Conservation (phyloP, 129 eudicot species). For the Helianthus tuberosus region DNA sequence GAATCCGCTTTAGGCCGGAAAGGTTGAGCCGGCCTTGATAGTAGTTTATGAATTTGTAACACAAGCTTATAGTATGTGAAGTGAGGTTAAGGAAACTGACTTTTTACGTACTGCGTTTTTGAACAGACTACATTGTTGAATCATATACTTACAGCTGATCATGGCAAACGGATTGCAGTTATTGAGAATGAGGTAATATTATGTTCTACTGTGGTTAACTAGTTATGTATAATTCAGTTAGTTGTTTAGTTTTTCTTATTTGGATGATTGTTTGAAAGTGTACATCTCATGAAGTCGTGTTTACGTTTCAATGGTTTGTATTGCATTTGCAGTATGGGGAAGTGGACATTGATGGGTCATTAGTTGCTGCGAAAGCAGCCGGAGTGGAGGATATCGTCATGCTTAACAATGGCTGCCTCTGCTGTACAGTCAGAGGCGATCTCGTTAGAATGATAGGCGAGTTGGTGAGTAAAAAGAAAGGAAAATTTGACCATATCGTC, state of each 20-base stretch:
- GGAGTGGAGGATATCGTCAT: slow-evolving; percentile 93
- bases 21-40: no score
- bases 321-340: slow-evolving; percentile 81
- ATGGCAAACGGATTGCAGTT: slow-evolving; percentile 97
- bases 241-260: neutral
- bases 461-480: slow-evolving; percentile 80
- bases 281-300: neutral
- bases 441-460: slow-evolving; percentile 96
- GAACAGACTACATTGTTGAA: slow-evolving; percentile 89
- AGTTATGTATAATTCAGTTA: neutral
- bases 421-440: slow-evolving; percentile 99
- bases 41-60: slow-evolving; percentile 6
- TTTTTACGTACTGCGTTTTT: slow-evolving; percentile 5
- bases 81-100: slow-evolving; percentile 8
- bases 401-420: slow-evolving; percentile 96
- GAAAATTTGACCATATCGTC: slow-evolving; percentile 92
- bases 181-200: slow-evolving; percentile 91
- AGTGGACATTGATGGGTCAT: slow-evolving; percentile 97
- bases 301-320: neutral
- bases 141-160: slow-evolving; percentile 94
- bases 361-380: slow-evolving; percentile 92
- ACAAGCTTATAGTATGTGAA: neutral
- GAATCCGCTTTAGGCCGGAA: no score
- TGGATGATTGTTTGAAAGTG: neutral
- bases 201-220: neutral